Evolutionary conservation across 768 basidiomycete species (phyloP).

Genomic region (Lentinula sp.): DNA sequence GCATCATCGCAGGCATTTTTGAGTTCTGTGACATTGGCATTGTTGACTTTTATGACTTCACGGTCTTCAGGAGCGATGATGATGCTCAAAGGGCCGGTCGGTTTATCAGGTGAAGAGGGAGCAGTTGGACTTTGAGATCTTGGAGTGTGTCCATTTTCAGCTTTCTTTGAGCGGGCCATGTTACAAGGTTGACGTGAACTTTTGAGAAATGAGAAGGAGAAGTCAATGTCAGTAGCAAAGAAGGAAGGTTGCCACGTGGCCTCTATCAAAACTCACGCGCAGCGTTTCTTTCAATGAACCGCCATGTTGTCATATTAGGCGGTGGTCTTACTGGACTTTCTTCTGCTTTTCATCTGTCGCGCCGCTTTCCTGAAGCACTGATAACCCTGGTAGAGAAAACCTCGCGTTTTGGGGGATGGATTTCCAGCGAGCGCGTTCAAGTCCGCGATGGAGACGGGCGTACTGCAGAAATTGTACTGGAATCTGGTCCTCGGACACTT

Average conservation of each 20-base stretch:
- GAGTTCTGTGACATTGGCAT: conserved; percentile 48
- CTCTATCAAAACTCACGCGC: neutral
- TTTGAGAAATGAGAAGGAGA: neutral
- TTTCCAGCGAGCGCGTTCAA: conserved; percentile 50
- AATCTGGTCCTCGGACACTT: conserved; percentile 84
- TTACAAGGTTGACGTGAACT: neutral
- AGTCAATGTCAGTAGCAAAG: neutral
- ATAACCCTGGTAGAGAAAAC: conserved; percentile 70
- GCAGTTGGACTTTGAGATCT: conserved; percentile 4
- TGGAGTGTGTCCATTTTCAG: conserved; percentile 4
- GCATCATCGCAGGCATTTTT: conserved; percentile 83
- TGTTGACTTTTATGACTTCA: conserved; percentile 58
- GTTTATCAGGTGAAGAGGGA: conserved; percentile 34
- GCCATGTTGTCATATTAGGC: conserved; percentile 60
- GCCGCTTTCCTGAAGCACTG: conserved; percentile 49
- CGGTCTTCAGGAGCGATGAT: conserved; percentile 35
- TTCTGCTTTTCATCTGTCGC: conserved; percentile 70
- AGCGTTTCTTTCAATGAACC: conserved; percentile 9
- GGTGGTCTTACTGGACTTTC: conserved; percentile 81
- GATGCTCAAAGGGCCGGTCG: conserved; percentile 49
- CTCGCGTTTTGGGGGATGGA: conserved; percentile 79
- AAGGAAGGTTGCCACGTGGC: neutral
- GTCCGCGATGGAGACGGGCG: conserved; percentile 24
- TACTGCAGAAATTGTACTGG: conserved; percentile 51
- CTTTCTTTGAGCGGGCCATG: conserved; percentile 12